Conservation (phyloP, 768 basidiomycete species). For the Naganishia randhawae region DNA sequence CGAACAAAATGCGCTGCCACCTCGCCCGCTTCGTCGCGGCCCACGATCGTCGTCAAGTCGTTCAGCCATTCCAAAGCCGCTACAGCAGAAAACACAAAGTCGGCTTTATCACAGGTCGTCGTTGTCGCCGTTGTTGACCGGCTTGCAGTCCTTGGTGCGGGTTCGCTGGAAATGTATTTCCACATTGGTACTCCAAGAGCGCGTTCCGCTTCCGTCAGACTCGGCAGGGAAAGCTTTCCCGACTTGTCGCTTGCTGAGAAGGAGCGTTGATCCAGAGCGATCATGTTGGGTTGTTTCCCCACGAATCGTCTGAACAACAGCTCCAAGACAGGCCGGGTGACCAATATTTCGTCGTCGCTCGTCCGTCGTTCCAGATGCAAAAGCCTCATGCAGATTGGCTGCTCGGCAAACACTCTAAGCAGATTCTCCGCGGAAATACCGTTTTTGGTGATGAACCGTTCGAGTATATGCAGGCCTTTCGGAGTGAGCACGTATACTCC, state of each 20-base stretch:
- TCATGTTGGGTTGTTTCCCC: constrained; percentile 78
- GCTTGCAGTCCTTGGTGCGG: constrained; percentile 26
- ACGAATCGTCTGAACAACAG: constrained; percentile 93
- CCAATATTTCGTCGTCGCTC: constrained; percentile 93
- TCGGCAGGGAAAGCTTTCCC: neutral
- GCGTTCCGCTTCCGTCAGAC: constrained; percentile 18
- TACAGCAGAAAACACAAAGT: constrained; percentile 74
- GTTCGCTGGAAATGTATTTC: constrained; percentile 3
- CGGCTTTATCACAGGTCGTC: too few species aligned
- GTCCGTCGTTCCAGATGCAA: constrained; percentile 91
- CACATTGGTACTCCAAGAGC: constrained; percentile 7
- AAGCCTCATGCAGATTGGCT: constrained; percentile 95
- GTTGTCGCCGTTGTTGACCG: neutral
- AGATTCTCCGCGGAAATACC: constrained; percentile 94
- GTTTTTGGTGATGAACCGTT: constrained; percentile 99
- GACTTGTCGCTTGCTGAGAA: neutral
- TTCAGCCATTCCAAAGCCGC: constrained; percentile 92
- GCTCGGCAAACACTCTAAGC: constrained; percentile 77
- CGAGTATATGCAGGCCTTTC: constrained; percentile 96
- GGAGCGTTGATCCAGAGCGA: constrained; percentile 61
- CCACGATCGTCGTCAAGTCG: constrained; percentile 93
- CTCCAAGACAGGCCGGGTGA: constrained; percentile 87
- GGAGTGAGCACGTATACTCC: constrained; percentile 93
- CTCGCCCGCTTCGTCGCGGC: constrained; percentile 93
- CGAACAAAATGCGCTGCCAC: constrained; percentile 97